A percentile compares a stretch with the other conserved stretches of the same genome.
Evolutionary conservation across 2,329 filamentous ascomycete genomes (phyloP).

Genomic region (Aureobasidium sp.): DNA sequence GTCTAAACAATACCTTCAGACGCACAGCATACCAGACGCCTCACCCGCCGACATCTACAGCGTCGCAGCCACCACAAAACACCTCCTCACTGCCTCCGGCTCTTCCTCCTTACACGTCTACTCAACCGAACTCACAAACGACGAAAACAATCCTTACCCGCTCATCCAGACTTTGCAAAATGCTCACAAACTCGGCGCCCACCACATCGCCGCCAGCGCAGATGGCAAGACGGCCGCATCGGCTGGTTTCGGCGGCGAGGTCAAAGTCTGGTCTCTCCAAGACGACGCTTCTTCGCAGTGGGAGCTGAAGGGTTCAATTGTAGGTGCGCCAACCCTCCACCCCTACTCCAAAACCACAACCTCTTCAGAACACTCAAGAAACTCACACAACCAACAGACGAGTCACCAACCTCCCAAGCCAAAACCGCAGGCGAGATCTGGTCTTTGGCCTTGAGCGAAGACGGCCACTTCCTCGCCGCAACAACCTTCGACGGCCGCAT

Average conservation of each 20-base stretch:
- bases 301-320: conserved; percentile 45
- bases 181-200: conserved; percentile 82
- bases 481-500: conserved; percentile 83
- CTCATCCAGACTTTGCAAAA: conserved; percentile 70
- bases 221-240: conserved; percentile 70
- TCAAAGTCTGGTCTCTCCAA: conserved; percentile 67
- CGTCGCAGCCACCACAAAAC: conserved; percentile 32
- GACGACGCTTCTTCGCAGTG: conserved; percentile 40
- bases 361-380: not conserved
- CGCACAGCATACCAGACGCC: conserved; percentile 74
- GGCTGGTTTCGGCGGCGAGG: conserved; percentile 81
- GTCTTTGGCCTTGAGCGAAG: conserved; percentile 78
- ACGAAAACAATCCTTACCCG: conserved; percentile 52
- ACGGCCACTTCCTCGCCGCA: conserved; percentile 77
- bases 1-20: conserved; percentile 98
- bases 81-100: conserved; percentile 75
- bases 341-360: no score
- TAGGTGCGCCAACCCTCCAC: conserved; percentile 32
- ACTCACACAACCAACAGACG: conserved; percentile 29
- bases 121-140: conserved; percentile 41
- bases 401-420: conserved; percentile 38
- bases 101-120: conserved; percentile 76
- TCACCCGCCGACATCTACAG: conserved; percentile 31
- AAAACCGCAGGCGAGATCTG: conserved; percentile 64
- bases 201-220: conserved; percentile 70